Evolutionary conservation across 257 asterid genomes (phyloP), one percentile per base, ranked within the genome.

Genomic region (Verbascum thapsus): DNA sequence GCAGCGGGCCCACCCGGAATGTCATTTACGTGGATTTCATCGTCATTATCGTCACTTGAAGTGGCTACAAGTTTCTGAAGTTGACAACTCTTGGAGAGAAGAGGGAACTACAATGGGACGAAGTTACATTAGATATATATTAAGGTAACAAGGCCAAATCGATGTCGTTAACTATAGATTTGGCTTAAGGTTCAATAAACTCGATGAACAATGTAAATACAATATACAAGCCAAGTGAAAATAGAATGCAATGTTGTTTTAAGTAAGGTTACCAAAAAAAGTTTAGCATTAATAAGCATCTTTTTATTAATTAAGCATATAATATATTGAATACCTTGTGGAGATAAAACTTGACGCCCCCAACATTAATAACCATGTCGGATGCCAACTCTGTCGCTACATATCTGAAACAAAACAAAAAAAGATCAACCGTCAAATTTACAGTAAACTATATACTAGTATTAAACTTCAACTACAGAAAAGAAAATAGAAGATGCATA

Each of bases 1-100:
- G 92, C 86, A 10, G 82, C 73, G 20, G 95, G 81, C 16, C 96
- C 96, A n/a, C 95, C 96, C 4, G 96, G 96, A 30, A 88, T 75
- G 56, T 83, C 90, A 2, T 76, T 75, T 69, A 88, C 73, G 76
- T 72, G 56, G 26, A 88, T 73, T 48, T 80, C 85, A 50, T 83
- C 85, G 8, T 15, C 69, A 50, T 40, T 77, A 11, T 83, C 88
- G 7, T 63, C 77, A 18, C 53, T 74, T 40, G 75, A 62, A 7
- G 37, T 38, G 19, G 78, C 51, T 11, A 77, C 75, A 45, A 86
- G 81, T 80, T 75, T 85, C 74, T 88, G 95, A 37, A 88, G 84
- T 59, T 79, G 82, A 23, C 73, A 67, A 63, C 92, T 74, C 80
- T 80, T 88, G 15, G 96, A 88, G 60, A 88, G 85, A 53, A 88